A percentile compares a stretch with the other conserved stretches of the same genome.
phyloP scores from a whole-genome alignment of 768 basidiomycete species.

The Leccinum subtestaceum region DNA sequence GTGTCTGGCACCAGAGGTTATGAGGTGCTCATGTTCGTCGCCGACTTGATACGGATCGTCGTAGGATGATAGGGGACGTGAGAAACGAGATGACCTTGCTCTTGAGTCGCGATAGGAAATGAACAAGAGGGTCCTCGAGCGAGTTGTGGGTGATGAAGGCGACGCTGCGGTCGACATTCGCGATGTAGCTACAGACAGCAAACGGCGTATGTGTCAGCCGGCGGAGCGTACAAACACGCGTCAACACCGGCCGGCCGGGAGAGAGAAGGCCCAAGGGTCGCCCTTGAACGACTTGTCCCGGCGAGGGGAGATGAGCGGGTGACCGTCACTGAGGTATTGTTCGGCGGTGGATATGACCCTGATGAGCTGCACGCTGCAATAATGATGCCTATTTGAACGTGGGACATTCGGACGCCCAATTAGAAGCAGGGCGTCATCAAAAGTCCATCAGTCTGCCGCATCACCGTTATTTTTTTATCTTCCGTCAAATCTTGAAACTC shows the following conservation, averaged over 20 bases:
- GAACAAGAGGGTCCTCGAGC: conserved; percentile 89
- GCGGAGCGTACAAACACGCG: conserved; percentile 17
- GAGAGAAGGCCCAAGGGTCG: background rate
- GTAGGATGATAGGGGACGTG: conserved; percentile 41
- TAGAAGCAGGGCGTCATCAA: conserved; percentile 2
- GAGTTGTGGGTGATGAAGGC: conserved; percentile 52
- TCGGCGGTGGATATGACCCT: conserved; percentile 4
- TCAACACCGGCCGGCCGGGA: conserved; percentile 19
- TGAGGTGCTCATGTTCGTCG: conserved; percentile 68
- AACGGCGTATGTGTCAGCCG: conserved; percentile 18
- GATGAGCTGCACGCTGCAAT: background rate
- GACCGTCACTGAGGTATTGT: background rate
- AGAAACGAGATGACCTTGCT: conserved; percentile 41
- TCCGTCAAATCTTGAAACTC: conserved; percentile 23
- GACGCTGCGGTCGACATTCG: conserved; percentile 32
- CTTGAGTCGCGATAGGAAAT: conserved; percentile 88
- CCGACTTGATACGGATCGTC: conserved; percentile 44
- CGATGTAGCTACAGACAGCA: conserved; percentile 15
- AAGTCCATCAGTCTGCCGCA: conserved; percentile 7
- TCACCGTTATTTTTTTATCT: conserved; percentile 14
- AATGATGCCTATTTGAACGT: background rate
- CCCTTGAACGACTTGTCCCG: background rate
- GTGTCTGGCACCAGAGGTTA: conserved; percentile 38
- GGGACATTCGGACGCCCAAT: conserved; percentile 2
- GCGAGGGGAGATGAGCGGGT: background rate